Base-by-base conservation (phyloP, 495 filamentous ascomycete genomes). In the Choiromyces venosus region DNA sequence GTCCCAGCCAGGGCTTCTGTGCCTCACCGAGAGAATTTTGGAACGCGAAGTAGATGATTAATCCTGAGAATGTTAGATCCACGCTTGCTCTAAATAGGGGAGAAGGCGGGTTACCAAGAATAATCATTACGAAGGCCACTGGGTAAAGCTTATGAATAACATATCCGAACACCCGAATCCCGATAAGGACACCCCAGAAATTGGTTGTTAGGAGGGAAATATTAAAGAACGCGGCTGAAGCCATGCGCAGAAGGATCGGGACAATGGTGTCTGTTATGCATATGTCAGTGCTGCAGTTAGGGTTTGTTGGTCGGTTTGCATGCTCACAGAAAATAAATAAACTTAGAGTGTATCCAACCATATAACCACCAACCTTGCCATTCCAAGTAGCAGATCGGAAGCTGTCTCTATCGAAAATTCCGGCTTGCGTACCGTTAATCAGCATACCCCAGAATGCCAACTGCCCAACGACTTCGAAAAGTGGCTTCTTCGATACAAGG, bases 121-220 rank as follows among this genome's bases (percentile, higher is more conserved):
- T 89, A 79, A 99, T 97, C 75, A 91, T 84, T 18, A 95, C 91
- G 82, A 99, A 98, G 36, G 95, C 95, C 81, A 97, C 91, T 2
- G 95, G 95, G 82, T 99, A 99, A 86, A 97, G 86, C 86, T 88
- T 97, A 83, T 95, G 91, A 72, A 99, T 88, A 25, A 83, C 82
- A 74, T 91, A 89, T 56, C 90, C 88, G 82, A 99, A 97, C 61
- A 97, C 90, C 76, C 89, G 85, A 71, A 96, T 86, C 64, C 95
- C 95, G 78, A 99, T 94, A 74, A 93, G 88, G 37, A 96, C 91
- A 79, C 93, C 93, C 94, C 96, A 98, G 85, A 98, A 98, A 83
- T 97, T 98, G 80, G 89, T 91, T 29, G 96, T 99, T 68, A 99
- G 85, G 80, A 99, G 85, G 38, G 90, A 93, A 82, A 99, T 93